These are phyloP conservation scores for Zalerion maritima DNA, from an alignment of 495 filamentous ascomycete species.

Conservation along the genomic window DNA sequence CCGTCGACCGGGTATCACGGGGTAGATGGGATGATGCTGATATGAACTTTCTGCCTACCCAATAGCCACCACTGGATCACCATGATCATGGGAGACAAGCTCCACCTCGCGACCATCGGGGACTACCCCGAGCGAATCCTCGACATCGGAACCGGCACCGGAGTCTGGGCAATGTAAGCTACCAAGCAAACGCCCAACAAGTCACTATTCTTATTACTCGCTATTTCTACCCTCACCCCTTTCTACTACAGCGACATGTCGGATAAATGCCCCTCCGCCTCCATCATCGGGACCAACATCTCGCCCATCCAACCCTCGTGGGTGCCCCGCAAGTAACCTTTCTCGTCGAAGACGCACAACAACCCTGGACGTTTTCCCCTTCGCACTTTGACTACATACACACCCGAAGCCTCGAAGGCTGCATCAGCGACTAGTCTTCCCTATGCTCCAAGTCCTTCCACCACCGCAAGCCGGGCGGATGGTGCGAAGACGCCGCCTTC, in stretches of 20 bases:
- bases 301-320: constrained; percentile 46
- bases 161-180: constrained; percentile 14
- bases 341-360: constrained; percentile 33
- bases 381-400: constrained; percentile 46
- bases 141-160: constrained; percentile 31
- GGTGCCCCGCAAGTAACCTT: constrained; percentile 7
- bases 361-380: constrained; percentile 30
- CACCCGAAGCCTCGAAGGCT: constrained; percentile 39
- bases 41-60: constrained; percentile 1
- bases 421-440: constrained; percentile 39
- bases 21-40: neutral
- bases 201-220: constrained; percentile 10
- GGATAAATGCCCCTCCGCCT: constrained; percentile 37
- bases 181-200: neutral
- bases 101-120: constrained; percentile 21
- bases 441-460: too few species aligned
- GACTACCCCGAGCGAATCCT: constrained; percentile 18
- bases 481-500: too few species aligned
- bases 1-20: neutral
- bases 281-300: constrained; percentile 48
- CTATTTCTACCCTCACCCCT: too few species aligned
- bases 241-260: constrained; percentile 10
- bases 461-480: too few species aligned
- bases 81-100: constrained; percentile 16
- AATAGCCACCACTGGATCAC: constrained; percentile 28